Evolutionary conservation across 2,329 filamentous ascomycete genomes (phyloP).

Genomic region (Scedosporium minutisporum): DNA sequence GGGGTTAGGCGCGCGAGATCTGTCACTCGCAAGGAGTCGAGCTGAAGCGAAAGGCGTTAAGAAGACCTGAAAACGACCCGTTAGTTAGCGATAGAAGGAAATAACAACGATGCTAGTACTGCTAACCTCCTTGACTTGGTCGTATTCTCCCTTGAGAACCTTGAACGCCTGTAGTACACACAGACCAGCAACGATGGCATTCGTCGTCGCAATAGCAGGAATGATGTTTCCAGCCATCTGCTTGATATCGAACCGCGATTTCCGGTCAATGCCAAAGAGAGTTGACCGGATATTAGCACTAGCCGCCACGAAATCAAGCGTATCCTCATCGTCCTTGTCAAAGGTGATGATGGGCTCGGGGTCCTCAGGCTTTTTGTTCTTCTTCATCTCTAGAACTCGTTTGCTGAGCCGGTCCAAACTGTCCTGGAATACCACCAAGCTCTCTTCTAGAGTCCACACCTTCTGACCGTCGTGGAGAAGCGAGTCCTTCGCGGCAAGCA

Average conservation of each 20-base stretch:
- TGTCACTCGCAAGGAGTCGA: conserved; percentile 49
- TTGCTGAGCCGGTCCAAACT: conserved; percentile 69
- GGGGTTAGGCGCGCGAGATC: conserved; percentile 57
- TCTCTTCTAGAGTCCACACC: conserved; percentile 75
- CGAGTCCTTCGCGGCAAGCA: conserved; percentile 41
- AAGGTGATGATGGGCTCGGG: conserved; percentile 66
- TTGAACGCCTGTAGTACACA: conserved; percentile 92
- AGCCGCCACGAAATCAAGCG: conserved; percentile 85
- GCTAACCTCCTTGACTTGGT: conserved; percentile 62
- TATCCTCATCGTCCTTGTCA: conserved; percentile 95
- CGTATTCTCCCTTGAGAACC: conserved; percentile 64
- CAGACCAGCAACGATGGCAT: conserved; percentile 87
- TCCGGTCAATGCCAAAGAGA: conserved; percentile 80
- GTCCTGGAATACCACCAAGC: conserved; percentile 76
- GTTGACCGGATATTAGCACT: conserved; percentile 81
- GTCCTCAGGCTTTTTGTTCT: conserved; percentile 32
- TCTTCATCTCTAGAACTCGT: conserved; percentile 58
- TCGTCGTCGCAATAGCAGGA: conserved; percentile 94
- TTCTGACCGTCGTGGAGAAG: conserved; percentile 59
- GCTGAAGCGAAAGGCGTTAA: conserved; percentile 57
- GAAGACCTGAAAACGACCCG: conserved; percentile 51
- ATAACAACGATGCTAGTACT: neutral
- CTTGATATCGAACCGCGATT: conserved; percentile 94
- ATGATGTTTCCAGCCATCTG: conserved; percentile 99
- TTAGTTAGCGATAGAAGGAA: neutral